Conservation (phyloP, 805 yeast species). For the Pichia exigua region DNA sequence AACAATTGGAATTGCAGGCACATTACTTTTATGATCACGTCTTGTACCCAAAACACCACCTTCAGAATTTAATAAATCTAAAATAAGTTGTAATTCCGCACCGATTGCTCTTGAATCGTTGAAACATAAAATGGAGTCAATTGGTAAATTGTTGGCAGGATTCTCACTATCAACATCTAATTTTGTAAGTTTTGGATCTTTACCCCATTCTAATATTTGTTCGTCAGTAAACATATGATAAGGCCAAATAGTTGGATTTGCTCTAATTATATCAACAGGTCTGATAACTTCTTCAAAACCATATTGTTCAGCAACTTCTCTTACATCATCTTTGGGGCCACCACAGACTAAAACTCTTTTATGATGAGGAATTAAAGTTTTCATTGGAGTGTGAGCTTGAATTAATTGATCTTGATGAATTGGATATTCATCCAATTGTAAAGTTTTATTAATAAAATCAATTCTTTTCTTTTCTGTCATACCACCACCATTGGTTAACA, state of each 20-base stretch:
- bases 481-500: constrained; percentile 91
- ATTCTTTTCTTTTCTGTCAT: constrained; percentile 38
- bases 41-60: constrained; percentile 59
- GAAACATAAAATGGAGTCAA: constrained; percentile 76
- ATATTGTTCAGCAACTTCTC: constrained; percentile 64
- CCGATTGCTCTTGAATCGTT: constrained; percentile 89
- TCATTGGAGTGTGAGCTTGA: constrained; percentile 85
- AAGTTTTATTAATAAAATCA: constrained; percentile 35
- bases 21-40: constrained; percentile 26
- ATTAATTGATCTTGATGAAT: constrained; percentile 60
- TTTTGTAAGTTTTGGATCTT: constrained; percentile 23
- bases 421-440: constrained; percentile 32
- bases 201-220: constrained; percentile 37
- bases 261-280: constrained; percentile 61
- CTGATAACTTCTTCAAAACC: constrained; percentile 73
- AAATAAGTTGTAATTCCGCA: constrained; percentile 70
- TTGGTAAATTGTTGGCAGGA: constrained; percentile 30
- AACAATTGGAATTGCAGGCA: constrained; percentile 32
- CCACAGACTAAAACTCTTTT: constrained; percentile 75
- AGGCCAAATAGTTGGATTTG: constrained; percentile 58
- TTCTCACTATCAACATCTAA: constrained; percentile 20
- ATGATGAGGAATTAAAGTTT: constrained; percentile 44
- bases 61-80: constrained; percentile 60
- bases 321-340: constrained; percentile 67
- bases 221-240: constrained; percentile 47